Evolutionary conservation across 1,284 basidiomycete genomes (phyloP).

Genomic region (Sporisorium graminicola): DNA sequence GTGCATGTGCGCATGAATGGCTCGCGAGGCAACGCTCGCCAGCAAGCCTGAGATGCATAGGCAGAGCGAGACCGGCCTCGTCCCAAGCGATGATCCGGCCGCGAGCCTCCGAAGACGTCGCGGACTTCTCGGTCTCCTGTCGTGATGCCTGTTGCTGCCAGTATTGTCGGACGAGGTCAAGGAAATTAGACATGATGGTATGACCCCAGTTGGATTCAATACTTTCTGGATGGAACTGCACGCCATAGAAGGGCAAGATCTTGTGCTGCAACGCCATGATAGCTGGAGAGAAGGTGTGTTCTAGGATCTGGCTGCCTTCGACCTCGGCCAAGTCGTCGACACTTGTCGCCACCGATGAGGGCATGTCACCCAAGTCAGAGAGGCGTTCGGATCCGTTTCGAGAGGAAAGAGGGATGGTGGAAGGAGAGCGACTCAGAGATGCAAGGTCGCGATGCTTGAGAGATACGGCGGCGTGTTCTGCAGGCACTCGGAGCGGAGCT

Average conservation of each 20-base stretch:
- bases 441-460: slow-evolving; percentile 37
- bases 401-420: slow-evolving; percentile 29
- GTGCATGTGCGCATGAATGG: not conserved
- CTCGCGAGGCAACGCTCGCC: slow-evolving; percentile 38
- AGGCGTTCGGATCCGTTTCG: slow-evolving; percentile 31
- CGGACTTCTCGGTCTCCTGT: not conserved
- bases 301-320: not conserved
- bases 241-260: slow-evolving; percentile 81
- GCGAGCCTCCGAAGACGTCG: slow-evolving; percentile 13
- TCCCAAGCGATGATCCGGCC: slow-evolving; percentile 22
- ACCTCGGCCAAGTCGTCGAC: slow-evolving; percentile 15
- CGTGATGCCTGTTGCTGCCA: slow-evolving; percentile 35
- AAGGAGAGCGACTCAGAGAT: slow-evolving; percentile 33
- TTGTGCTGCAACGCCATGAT: slow-evolving; percentile 65
- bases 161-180: slow-evolving; percentile 40
- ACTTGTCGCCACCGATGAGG: slow-evolving; percentile 30
- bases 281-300: slow-evolving; percentile 18
- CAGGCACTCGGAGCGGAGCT: not conserved
- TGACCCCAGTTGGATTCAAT: slow-evolving; percentile 58
- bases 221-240: slow-evolving; percentile 90
- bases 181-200: slow-evolving; percentile 60
- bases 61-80: slow-evolving; percentile 11
- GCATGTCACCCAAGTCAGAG: slow-evolving; percentile 26
- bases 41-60: slow-evolving; percentile 24
- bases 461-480: slow-evolving; percentile 12